Conservation (phyloP, 1,284 basidiomycete genomes). For the Boletus mariae region DNA sequence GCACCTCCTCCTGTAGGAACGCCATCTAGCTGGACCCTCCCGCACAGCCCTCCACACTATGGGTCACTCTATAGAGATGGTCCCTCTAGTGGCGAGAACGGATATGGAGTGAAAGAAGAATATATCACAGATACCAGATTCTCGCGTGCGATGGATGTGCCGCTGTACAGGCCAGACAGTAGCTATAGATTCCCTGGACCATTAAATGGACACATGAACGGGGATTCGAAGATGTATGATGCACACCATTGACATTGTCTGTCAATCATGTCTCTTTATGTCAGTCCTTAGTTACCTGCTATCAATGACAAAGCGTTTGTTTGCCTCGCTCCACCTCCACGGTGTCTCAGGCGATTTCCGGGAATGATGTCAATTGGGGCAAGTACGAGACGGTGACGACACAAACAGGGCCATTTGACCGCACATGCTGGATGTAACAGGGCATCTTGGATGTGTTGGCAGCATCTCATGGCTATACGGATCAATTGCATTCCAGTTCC, state of each 20-base stretch:
- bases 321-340: background rate
- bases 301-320: background rate
- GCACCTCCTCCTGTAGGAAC: slow-evolving; percentile 1
- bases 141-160: slow-evolving; percentile 1
- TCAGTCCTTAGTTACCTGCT: background rate
- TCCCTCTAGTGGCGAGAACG: background rate
- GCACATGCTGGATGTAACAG: background rate
- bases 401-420: background rate
- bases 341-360: background rate
- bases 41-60: background rate
- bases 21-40: background rate
- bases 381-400: background rate
- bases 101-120: background rate
- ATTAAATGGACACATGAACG: background rate
- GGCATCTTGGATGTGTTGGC: background rate
- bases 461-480: background rate
- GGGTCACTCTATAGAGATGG: background rate
- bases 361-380: background rate
- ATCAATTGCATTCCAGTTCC: background rate
- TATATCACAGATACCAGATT: background rate
- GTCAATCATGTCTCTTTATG: background rate
- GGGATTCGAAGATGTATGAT: background rate
- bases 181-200: background rate
- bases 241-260: background rate
- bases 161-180: background rate